Conservation (phyloP, 2,329 filamentous ascomycete species). For the Chalaropsis ovoidea region DNA sequence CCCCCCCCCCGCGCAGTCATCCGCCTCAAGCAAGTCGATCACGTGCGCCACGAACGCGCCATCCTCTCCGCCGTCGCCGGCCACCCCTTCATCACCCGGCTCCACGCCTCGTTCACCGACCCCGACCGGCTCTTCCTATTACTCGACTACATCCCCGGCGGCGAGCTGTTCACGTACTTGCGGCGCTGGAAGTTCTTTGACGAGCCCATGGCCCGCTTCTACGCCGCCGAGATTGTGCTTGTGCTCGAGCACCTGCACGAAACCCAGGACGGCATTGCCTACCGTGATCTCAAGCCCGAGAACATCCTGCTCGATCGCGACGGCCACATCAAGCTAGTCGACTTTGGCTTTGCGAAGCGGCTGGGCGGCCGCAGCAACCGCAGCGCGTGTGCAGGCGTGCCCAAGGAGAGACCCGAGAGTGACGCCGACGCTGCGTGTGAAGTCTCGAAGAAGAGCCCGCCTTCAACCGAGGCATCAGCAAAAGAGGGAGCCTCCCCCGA, state of each 20-base stretch:
- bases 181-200: slow-evolving; percentile 69
- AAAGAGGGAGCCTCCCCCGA: neutral
- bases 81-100: slow-evolving; percentile 72
- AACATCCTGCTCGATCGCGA: slow-evolving; percentile 68
- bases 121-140: slow-evolving; percentile 71
- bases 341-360: slow-evolving; percentile 78
- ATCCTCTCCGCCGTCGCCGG: slow-evolving; percentile 68
- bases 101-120: slow-evolving; percentile 71
- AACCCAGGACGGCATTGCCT: slow-evolving; percentile 64
- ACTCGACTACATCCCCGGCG: slow-evolving; percentile 72
- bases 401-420: too few relatives aligned
- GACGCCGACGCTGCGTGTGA: neutral
- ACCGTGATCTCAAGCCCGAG: slow-evolving; percentile 73
- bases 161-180: slow-evolving; percentile 76
- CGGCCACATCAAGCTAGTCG: slow-evolving; percentile 71
- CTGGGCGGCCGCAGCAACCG: slow-evolving; percentile 43
- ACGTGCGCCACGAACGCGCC: slow-evolving; percentile 72
- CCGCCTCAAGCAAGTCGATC: slow-evolving; percentile 75
- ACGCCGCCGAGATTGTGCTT: slow-evolving; percentile 72
- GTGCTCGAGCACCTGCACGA: slow-evolving; percentile 75
- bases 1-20: slow-evolving; percentile 43
- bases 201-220: slow-evolving; percentile 68
- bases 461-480: neutral
- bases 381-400: neutral
- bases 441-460: neutral